These are phyloP conservation scores for Pelagomonas calceolata DNA, from an alignment of 108 stramenopile genomes.

Conservation along the genomic window DNA sequence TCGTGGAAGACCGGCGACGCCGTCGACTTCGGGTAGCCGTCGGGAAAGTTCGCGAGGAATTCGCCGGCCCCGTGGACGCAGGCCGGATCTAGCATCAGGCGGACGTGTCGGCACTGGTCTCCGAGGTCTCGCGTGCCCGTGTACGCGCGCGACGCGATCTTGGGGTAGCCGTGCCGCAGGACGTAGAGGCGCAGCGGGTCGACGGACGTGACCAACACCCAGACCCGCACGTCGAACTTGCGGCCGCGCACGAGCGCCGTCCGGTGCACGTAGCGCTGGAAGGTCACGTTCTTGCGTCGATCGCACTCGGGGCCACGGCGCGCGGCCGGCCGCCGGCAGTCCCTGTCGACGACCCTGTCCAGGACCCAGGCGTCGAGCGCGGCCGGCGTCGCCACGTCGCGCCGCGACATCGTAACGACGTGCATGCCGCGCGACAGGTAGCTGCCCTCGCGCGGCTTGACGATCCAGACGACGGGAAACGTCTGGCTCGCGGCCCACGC, in stretches of 20 bases:
- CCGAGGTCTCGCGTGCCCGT: not conserved
- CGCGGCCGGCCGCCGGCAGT: no score
- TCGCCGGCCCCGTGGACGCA: not conserved
- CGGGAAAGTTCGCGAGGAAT: not conserved
- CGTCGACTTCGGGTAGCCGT: not conserved
- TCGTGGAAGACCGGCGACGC: not conserved
- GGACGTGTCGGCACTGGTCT: constrained; percentile 6
- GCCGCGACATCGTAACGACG: not conserved
- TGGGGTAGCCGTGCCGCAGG: constrained; percentile 7
- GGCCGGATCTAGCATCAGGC: constrained; percentile 1
- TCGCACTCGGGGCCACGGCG: no score
- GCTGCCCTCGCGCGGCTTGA: not conserved
- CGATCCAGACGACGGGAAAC: not conserved
- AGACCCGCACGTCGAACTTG: constrained; percentile 12
- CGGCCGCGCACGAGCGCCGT: not conserved
- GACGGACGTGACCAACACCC: not conserved
- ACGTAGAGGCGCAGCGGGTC: constrained; percentile 6
- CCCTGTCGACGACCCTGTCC: no score
- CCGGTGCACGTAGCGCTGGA: not conserved
- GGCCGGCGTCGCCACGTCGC: no score
- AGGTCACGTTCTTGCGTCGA: not conserved
- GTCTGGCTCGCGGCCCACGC: not conserved
- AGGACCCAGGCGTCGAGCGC: not conserved
- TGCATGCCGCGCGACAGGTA: not conserved
- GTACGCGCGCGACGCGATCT: not conserved